A percentile compares a stretch with the other conserved stretches of the same genome.
phyloP scores from a whole-genome alignment of 345 rosid genomes.

The Gossypium thurberi region DNA sequence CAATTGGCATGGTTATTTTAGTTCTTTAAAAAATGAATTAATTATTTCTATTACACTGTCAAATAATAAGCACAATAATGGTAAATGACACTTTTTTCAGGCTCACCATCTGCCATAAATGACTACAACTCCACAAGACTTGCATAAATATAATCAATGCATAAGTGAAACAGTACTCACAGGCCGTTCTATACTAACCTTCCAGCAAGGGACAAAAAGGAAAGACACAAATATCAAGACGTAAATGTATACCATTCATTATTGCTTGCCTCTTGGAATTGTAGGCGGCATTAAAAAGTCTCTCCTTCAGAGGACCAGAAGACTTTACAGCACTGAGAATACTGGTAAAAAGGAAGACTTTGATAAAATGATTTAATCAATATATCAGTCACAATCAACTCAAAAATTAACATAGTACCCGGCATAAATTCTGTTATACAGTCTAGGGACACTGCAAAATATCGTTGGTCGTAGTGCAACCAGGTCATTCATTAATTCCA shows the following conservation, averaged over 20 bases:
- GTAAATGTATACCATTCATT: slow-evolving; percentile 53
- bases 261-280: slow-evolving; percentile 91
- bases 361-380: slow-evolving; percentile 27
- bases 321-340: slow-evolving; percentile 71
- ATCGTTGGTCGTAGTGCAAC: slow-evolving; percentile 89
- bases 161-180: not conserved
- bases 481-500: slow-evolving; percentile 86
- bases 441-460: slow-evolving; percentile 94
- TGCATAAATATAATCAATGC: not conserved
- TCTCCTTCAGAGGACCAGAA: slow-evolving; percentile 79
- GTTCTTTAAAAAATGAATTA: not conserved
- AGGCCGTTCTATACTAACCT: not conserved
- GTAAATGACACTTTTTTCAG: not conserved
- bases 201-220: not conserved
- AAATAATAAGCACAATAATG: too few relatives aligned
- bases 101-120: not conserved
- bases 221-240: slow-evolving; percentile 8
- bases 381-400: slow-evolving; percentile 14
- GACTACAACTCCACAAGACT: not conserved
- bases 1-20: too few relatives aligned
- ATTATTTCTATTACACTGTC: not conserved
- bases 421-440: slow-evolving; percentile 78
- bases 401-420: slow-evolving; percentile 37
- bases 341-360: slow-evolving; percentile 37
- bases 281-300: slow-evolving; percentile 93